A percentile compares a stretch with the other conserved stretches of the same genome.
Conservation (phyloP, 108 stramenopile species). For the Skeletonema tropicum region DNA sequence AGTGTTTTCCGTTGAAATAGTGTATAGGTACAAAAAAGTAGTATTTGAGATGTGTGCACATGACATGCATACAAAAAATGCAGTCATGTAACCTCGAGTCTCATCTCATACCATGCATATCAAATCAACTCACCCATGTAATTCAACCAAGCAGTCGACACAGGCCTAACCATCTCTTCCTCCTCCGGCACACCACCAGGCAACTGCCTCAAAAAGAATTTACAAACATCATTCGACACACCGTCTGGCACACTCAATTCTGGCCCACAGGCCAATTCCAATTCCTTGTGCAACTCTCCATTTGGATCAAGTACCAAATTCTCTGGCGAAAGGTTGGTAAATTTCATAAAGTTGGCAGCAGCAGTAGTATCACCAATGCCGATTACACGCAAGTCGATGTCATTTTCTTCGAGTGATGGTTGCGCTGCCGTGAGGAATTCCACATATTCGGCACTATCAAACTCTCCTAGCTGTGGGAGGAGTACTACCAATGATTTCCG, state of each 20-base stretch:
- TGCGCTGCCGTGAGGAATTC: constrained; percentile 42
- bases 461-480: constrained; percentile 68
- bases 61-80: not conserved
- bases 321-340: constrained; percentile 43
- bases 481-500: constrained; percentile 57
- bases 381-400: constrained; percentile 47
- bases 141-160: constrained; percentile 67
- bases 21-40: not conserved
- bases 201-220: constrained; percentile 25
- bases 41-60: not conserved
- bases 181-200: constrained; percentile 39
- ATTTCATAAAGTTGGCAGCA: constrained; percentile 45
- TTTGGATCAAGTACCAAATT: constrained; percentile 47
- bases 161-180: constrained; percentile 19
- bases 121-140: constrained; percentile 44
- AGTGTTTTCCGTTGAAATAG: not conserved
- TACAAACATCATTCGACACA: constrained; percentile 26
- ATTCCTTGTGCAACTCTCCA: constrained; percentile 42
- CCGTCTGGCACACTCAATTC: constrained; percentile 51
- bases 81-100: not conserved
- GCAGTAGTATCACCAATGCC: constrained; percentile 43
- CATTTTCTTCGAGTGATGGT: constrained; percentile 35
- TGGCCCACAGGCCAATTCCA: constrained; percentile 56
- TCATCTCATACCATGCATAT: not conserved
- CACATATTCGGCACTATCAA: constrained; percentile 59